Base-by-base conservation (phyloP, 1,284 basidiomycete species). In the Psilocybe mexicana region DNA sequence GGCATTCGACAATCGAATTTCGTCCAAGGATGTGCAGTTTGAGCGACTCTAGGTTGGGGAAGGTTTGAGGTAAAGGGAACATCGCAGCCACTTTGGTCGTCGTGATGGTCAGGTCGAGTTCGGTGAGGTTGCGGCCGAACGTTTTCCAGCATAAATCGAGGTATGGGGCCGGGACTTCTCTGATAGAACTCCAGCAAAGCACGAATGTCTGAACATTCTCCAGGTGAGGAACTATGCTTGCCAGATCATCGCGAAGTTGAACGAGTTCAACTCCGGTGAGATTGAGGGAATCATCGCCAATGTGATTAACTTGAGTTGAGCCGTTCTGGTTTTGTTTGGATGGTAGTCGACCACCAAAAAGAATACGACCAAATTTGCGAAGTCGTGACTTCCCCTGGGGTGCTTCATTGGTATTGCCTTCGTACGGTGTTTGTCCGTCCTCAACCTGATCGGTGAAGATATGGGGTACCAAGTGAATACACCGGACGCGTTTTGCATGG, bases 71-170 rank as follows among this genome's bases (percentile, higher is more conserved):
- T 28, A 52, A 48, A 11, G 58, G 58, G 8, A 57, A 44, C 3
- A 43, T 24, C 2, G 24, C 11, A 12, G 40, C 35, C 2, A 44
- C 28, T 5, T 33, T 38, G 23, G 30, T 25, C 2, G 51, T 43
- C 18, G 49, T 54, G 26, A 63, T 30, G 6, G 43, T 44, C 11
- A 63, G 46, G n/a, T 52, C 28, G 11, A 63, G 26, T 38, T 60
- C 53, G 47, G 52, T 38, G 23, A 63, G 45, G 12, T 56, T 53
- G 4, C 23, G 35, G 23, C 49, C 23, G 42, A 56, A 52, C 7
- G 44, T 40, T 23, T 36, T 25, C 54, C 56, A 63, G 11, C 55
- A 48, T 12, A 58, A 25, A n/a, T 52, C 49, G n/a, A 52, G 33
- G 43, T 54, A 58, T 14, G 35, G 58, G 14, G 46, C 35, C 0